Percentiles rank a stretch among this genome's conserved stretches.
These are phyloP conservation scores for Scleromitrula shiraiana DNA, from an alignment of 2,329 filamentous ascomycete species.

Conservation along the genomic window DNA sequence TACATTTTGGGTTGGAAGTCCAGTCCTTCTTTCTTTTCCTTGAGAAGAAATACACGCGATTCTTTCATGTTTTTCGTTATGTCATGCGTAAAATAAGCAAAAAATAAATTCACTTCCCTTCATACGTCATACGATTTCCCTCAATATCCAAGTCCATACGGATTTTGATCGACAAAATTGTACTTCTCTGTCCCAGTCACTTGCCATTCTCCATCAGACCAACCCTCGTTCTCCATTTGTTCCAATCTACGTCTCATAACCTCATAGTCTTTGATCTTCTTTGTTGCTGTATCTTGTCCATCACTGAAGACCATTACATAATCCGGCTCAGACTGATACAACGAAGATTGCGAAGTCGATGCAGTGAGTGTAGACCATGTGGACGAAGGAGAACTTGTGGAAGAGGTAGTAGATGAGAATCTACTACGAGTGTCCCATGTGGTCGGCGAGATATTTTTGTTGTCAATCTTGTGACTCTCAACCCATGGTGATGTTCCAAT, in stretches of 20 bases:
- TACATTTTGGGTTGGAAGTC: neutral
- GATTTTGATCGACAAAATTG: too few relatives aligned
- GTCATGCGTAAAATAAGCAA: neutral
- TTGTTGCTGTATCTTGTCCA: neutral
- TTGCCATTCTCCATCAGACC: neutral
- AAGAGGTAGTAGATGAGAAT: neutral
- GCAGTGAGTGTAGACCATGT: neutral
- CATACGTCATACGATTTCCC: too few relatives aligned
- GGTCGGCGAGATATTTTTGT: neutral
- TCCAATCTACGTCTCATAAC: neutral
- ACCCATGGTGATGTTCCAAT: neutral
- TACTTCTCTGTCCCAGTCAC: too few relatives aligned
- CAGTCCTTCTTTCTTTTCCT: neutral
- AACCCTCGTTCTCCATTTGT: neutral
- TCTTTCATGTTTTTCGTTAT: neutral
- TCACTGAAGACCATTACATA: neutral
- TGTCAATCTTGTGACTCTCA: neutral
- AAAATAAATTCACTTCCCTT: neutral
- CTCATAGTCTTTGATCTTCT: neutral
- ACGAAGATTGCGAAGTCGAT: too few relatives aligned
- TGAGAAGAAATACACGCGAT: neutral
- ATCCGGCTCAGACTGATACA: too few relatives aligned
- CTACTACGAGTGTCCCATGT: neutral
- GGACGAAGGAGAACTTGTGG: neutral
- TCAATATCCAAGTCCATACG: too few relatives aligned